A percentile compares a stretch with the other conserved stretches of the same genome.
phyloP scores from a whole-genome alignment of 306 rosid genomes.

The Biancaea sappan region DNA sequence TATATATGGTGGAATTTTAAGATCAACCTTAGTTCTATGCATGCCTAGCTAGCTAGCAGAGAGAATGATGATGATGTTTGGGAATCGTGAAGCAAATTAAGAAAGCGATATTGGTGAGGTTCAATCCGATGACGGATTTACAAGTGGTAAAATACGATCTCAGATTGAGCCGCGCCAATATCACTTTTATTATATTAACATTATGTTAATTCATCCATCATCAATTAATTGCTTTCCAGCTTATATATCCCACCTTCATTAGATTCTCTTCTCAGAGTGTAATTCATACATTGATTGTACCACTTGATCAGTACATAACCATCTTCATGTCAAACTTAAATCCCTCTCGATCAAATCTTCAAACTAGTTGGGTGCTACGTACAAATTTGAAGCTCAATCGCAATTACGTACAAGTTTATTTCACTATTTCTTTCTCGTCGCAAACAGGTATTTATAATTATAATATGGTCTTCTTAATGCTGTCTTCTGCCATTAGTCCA shows the following conservation, averaged over 20 bases:
- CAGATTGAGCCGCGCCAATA: slow-evolving; percentile 99
- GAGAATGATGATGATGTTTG: slow-evolving; percentile 28
- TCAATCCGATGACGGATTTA: slow-evolving; percentile 90
- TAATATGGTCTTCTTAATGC: background rate
- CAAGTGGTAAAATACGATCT: slow-evolving; percentile 73
- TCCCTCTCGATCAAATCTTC: too few species aligned
- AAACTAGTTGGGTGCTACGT: too few species aligned
- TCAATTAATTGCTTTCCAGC: slow-evolving; percentile 34
- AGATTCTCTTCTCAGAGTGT: slow-evolving; percentile 35
- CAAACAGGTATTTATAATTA: background rate
- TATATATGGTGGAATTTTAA: slow-evolving; percentile 21
- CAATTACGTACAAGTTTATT: too few species aligned
- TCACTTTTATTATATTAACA: slow-evolving; percentile 61
- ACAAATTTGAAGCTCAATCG: too few species aligned
- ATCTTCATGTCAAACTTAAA: too few species aligned
- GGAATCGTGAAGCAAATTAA: slow-evolving; percentile 42
- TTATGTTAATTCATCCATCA: background rate
- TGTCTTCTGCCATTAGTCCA: background rate
- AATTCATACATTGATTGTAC: background rate
- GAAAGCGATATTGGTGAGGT: slow-evolving; percentile 99
- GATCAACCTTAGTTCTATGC: slow-evolving; percentile 23
- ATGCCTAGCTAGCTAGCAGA: background rate
- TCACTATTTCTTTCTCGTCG: background rate
- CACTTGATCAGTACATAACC: background rate
- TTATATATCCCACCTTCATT: slow-evolving; percentile 35